phyloP scores from a whole-genome alignment of 2,329 filamentous ascomycete species.

The Hypomyces rosellus region DNA sequence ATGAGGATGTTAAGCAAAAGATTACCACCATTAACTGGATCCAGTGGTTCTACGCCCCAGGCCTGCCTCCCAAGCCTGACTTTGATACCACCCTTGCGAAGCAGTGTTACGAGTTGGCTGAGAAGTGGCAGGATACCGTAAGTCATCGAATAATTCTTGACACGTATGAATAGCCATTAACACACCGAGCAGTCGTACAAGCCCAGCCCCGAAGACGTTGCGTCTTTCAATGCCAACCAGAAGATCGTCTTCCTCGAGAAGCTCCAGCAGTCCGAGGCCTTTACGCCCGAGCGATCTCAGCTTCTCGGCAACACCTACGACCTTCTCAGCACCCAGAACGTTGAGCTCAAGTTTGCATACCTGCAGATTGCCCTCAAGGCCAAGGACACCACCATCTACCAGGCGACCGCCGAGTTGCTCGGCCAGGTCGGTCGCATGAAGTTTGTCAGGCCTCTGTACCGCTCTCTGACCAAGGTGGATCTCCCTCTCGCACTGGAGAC shows the following conservation, averaged over 20 bases:
- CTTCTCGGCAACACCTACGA: constrained; percentile 70
- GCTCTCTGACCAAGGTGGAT: constrained; percentile 68
- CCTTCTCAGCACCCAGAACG: constrained; percentile 69
- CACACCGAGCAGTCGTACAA: constrained; percentile 45
- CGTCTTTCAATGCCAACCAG: constrained; percentile 76
- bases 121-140: constrained; percentile 67
- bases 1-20: constrained; percentile 57
- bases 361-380: constrained; percentile 73
- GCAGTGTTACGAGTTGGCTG: constrained; percentile 73
- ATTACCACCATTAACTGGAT: constrained; percentile 81
- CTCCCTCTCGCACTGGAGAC: constrained; percentile 68
- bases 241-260: constrained; percentile 84
- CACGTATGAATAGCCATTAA: constrained; percentile 13
- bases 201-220: constrained; percentile 63
- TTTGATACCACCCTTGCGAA: constrained; percentile 88
- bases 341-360: constrained; percentile 78
- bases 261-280: constrained; percentile 57
- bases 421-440: constrained; percentile 91
- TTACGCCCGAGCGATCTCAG: constrained; percentile 60
- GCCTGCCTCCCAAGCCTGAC: constrained; percentile 80
- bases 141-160: constrained; percentile 25
- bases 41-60: constrained; percentile 78
- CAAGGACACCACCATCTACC: constrained; percentile 61
- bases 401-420: constrained; percentile 66
- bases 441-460: constrained; percentile 83